phyloP scores from a whole-genome alignment of 768 basidiomycete genomes.

The Serendipita sp. region DNA sequence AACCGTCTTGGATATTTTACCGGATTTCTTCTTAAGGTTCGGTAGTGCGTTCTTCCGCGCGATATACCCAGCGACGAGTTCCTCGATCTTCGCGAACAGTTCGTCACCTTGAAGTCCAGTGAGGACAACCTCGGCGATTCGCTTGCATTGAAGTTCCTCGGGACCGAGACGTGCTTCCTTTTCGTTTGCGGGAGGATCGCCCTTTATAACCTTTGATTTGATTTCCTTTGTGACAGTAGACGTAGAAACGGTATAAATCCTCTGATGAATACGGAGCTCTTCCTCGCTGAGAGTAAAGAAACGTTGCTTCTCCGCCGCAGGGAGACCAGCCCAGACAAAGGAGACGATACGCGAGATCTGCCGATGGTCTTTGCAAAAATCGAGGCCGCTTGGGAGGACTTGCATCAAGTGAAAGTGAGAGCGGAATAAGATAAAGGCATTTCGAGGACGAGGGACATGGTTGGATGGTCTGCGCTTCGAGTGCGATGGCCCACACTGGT shows the following conservation, averaged over 20 bases:
- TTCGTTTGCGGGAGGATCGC: no score
- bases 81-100: background rate
- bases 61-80: background rate
- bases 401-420: constrained; percentile 33
- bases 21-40: no score
- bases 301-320: background rate
- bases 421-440: constrained; percentile 11
- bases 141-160: background rate
- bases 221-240: background rate
- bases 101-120: background rate
- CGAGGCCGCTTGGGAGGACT: background rate
- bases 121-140: background rate
- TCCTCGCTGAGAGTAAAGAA: background rate
- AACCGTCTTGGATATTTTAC: no score
- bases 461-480: background rate
- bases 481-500: background rate
- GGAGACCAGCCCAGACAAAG: background rate
- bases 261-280: background rate
- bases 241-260: background rate
- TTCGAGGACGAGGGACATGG: constrained; percentile 36
- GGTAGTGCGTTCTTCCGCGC: background rate
- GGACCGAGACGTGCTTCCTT: background rate
- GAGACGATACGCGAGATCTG: background rate
- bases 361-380: background rate
- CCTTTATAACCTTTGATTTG: background rate